Evolutionary conservation across 139 green algal species (phyloP), one percentile per base, ranked within the genome.

Genomic region (Marvania coccoides): DNA sequence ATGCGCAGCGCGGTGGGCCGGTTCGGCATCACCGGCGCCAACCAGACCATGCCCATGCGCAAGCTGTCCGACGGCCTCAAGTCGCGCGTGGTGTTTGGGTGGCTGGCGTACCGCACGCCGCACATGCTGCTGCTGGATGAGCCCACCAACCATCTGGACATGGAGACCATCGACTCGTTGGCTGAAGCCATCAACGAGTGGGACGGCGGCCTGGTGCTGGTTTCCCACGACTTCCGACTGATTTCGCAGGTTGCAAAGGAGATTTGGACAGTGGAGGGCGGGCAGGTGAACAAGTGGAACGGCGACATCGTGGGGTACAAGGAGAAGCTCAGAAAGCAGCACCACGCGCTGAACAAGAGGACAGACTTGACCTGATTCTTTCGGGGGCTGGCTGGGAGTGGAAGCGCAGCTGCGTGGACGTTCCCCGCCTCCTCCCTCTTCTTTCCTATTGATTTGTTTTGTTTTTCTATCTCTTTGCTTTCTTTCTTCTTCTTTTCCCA

Each of bases 81-180:
- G 70, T 85, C 62, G 6, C 80, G 93, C 26, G 71, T 98, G 31
- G 87, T 97, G 53, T 98, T 97, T 78, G 86, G 89, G 5, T 94
- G 85, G 88, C 80, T 98, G 57, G 81, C 84, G 34, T 77, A 83
- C 71, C 65, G 75, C 26, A 91, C 79, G 14, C 91, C 91, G 0
- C 87, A 98, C 82, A 86, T 98, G 84, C 78, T 97, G 74, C 79
- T 97, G 54, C 74, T 97, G 53, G 86, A 92, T 61, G 86, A 92
- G 78, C 85, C 86, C 34, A 94, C 87, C 35, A 94, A 94, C 67
- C 91, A 98, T 68, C 70, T 97, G 65, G 92, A 97, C 75, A 93
- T 98, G 55, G 92, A 98, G 74, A 88, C 87, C 12, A 97, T 98
- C 59, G 92, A 98, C 75, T 89, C 83, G 14, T 77, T 98, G n/a